These are phyloP conservation scores for Leccinum rimulosum DNA, from an alignment of 768 basidiomycete species.

Conservation along the genomic window DNA sequence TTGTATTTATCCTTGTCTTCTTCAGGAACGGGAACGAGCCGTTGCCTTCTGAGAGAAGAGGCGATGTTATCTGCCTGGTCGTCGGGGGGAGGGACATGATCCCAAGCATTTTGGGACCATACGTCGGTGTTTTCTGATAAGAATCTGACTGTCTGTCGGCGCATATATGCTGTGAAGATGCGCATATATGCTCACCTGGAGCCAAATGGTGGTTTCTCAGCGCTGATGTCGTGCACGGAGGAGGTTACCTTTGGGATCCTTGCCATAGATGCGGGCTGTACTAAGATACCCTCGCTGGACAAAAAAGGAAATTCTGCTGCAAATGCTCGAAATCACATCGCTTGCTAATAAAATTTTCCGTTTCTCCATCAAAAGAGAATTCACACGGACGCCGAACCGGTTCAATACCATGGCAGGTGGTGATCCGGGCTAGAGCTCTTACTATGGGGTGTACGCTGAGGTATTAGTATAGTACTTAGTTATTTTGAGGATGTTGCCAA, in stretches of 20 bases:
- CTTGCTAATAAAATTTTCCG: too few relatives aligned
- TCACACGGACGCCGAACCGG: too few relatives aligned
- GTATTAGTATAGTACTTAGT: too few relatives aligned
- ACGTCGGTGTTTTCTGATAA: slow-evolving; percentile 68
- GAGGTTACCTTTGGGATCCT: slow-evolving; percentile 43
- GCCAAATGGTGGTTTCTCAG: slow-evolving; percentile 65
- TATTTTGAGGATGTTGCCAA: not conserved
- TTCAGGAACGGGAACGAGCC: slow-evolving; percentile 65
- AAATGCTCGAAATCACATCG: too few relatives aligned
- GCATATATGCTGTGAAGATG: not conserved
- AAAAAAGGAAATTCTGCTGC: not conserved
- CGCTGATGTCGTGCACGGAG: slow-evolving; percentile 60
- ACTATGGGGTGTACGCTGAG: too few relatives aligned
- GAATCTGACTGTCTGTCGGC: slow-evolving; percentile 44
- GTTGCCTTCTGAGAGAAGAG: slow-evolving; percentile 68
- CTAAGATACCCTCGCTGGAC: not conserved
- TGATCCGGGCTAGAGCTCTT: not conserved
- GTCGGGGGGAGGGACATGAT: slow-evolving; percentile 80
- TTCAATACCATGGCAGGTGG: not conserved
- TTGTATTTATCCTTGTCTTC: slow-evolving; percentile 72
- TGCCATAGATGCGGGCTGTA: slow-evolving; percentile 1
- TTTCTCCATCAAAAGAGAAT: too few relatives aligned
- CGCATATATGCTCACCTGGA: slow-evolving; percentile 47
- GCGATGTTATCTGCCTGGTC: slow-evolving; percentile 77
- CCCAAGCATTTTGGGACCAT: slow-evolving; percentile 90